These are phyloP conservation scores for Rhizomucor pusillus DNA, from an alignment of 371 early-diverging fungal species.

Conservation along the genomic window DNA sequence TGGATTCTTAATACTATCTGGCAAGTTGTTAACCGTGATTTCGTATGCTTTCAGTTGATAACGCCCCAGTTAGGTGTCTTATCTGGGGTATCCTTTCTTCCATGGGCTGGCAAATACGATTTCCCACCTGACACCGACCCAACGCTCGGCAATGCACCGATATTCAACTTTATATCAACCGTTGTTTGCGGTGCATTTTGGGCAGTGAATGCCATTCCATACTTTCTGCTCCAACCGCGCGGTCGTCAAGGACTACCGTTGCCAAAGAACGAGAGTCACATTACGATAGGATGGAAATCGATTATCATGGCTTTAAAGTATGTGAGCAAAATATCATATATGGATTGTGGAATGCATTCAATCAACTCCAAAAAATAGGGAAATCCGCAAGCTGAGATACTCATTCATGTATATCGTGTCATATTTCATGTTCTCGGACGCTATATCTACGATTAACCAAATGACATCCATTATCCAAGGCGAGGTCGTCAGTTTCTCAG, in stretches of 20 bases:
- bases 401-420: slow-evolving; percentile 54
- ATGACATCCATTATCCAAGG: slow-evolving; percentile 43
- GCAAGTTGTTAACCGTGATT: slow-evolving; percentile 5
- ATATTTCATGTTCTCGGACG: slow-evolving; percentile 62
- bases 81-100: slow-evolving; percentile 36
- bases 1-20: slow-evolving; percentile 45
- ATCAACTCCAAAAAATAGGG: slow-evolving; percentile 16
- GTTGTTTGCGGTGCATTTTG: slow-evolving; percentile 47
- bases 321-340: too few relatives aligned
- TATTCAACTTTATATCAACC: slow-evolving; percentile 42
- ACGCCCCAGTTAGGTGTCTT: slow-evolving; percentile 20
- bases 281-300: slow-evolving; percentile 49
- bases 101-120: slow-evolving; percentile 25
- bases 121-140: slow-evolving; percentile 19
- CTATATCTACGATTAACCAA: slow-evolving; percentile 50
- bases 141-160: slow-evolving; percentile 38
- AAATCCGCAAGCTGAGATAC: slow-evolving; percentile 46
- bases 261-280: slow-evolving; percentile 27
- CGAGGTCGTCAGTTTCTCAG: slow-evolving; percentile 37
- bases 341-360: not conserved
- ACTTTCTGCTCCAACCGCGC: slow-evolving; percentile 36
- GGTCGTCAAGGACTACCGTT: slow-evolving; percentile 40
- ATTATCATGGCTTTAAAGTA: slow-evolving; percentile 30
- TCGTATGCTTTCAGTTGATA: too few relatives aligned
- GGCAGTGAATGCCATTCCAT: slow-evolving; percentile 45